phyloP scores from a whole-genome alignment of 2,329 filamentous ascomycete genomes.

The Alternaria arborescens region DNA sequence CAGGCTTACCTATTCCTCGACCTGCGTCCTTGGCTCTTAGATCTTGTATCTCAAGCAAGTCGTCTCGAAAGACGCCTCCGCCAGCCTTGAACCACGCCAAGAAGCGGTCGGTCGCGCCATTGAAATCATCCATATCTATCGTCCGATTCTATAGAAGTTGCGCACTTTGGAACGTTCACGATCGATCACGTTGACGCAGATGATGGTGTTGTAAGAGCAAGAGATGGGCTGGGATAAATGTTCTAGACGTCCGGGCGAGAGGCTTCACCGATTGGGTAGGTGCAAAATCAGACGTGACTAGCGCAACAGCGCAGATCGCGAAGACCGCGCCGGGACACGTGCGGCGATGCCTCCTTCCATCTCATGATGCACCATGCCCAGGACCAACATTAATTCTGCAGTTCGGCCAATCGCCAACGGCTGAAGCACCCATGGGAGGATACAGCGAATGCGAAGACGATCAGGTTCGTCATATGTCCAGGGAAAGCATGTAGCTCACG shows the following conservation, averaged over 20 bases:
- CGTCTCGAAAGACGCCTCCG: conserved; percentile 32
- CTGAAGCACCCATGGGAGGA: neutral
- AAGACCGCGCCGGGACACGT: neutral
- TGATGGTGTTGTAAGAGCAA: neutral
- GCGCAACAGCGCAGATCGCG: neutral
- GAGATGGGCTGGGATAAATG: neutral
- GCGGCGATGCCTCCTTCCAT: neutral
- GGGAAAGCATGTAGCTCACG: neutral
- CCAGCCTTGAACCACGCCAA: conserved; percentile 31
- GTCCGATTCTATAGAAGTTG: neutral
- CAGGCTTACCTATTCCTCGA: conserved; percentile 30
- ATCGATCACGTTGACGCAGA: neutral
- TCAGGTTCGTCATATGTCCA: neutral
- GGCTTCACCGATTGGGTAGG: neutral
- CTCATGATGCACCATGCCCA: no score
- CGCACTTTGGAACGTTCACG: neutral
- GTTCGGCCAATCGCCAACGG: no score
- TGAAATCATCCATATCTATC: conserved; percentile 25
- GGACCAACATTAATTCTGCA: no score
- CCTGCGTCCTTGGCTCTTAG: conserved; percentile 30
- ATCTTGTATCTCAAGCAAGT: conserved; percentile 32
- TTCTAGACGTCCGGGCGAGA: neutral
- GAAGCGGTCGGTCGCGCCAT: conserved; percentile 25
- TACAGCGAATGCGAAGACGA: neutral
- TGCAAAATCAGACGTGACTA: conserved; percentile 1